Evolutionary conservation across 1,284 basidiomycete species (phyloP).

Genomic region (Leucoagaricus sp.): DNA sequence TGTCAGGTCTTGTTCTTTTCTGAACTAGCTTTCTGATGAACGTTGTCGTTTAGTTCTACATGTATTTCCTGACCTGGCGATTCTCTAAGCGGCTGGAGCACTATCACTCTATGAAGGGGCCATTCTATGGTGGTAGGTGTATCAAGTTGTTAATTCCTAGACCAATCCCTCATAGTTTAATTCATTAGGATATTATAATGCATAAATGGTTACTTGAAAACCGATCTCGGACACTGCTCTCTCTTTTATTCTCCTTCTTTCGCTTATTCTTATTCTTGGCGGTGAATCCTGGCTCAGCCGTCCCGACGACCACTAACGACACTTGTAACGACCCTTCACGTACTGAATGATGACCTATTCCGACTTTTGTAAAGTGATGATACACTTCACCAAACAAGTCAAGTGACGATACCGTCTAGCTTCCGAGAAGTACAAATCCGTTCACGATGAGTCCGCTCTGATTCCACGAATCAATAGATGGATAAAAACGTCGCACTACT

Average conservation of each 20-base stretch:
- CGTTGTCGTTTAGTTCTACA: slow-evolving; percentile 53
- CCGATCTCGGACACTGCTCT: slow-evolving; percentile 28
- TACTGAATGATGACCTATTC: slow-evolving; percentile 23
- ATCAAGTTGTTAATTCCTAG: slow-evolving; percentile 19
- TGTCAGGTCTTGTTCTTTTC: slow-evolving; percentile 7
- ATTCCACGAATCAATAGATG: slow-evolving; percentile 13
- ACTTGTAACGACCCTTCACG: slow-evolving; percentile 33
- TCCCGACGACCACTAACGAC: slow-evolving; percentile 23
- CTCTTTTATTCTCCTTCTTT: slow-evolving; percentile 24
- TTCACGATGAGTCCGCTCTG: slow-evolving; percentile 18
- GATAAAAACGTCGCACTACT: slow-evolving; percentile 4
- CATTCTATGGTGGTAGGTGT: slow-evolving; percentile 55
- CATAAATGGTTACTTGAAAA: slow-evolving; percentile 29
- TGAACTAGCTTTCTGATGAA: slow-evolving; percentile 16
- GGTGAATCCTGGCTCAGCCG: background rate
- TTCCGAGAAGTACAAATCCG: slow-evolving; percentile 10
- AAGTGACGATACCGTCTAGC: slow-evolving; percentile 16
- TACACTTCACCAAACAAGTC: slow-evolving; percentile 2
- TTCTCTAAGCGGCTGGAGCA: slow-evolving; percentile 70
- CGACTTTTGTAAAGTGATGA: background rate
- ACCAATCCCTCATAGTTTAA: slow-evolving; percentile 22
- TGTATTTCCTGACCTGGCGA: slow-evolving; percentile 73
- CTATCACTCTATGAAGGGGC: slow-evolving; percentile 64
- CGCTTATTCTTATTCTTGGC: slow-evolving; percentile 21
- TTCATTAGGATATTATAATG: slow-evolving; percentile 47